Base-by-base conservation (phyloP, 306 rosid genomes). In the Corylus avellana region DNA sequence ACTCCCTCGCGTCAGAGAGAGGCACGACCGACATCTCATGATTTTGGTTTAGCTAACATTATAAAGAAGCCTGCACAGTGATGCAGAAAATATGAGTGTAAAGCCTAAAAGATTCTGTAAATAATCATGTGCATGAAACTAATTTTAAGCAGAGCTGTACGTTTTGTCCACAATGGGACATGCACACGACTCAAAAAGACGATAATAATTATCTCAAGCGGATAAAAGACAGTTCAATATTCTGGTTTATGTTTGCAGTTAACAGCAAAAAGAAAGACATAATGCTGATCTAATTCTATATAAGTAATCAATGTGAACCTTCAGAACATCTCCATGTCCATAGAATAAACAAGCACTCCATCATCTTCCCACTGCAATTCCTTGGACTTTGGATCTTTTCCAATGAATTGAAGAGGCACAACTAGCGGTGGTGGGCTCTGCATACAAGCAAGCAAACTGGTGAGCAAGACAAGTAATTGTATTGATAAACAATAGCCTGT, bases 391-490 rank as follows among this genome's bases (percentile, higher is more conserved):
- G 86, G 80, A 82, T 84, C 96, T 72, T 89, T 90, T 22, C 75
- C 88, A 72, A 85, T 79, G 75, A 91, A 80, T 32, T 77, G 53
- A 69, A 90, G 93, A 76, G 97, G 98, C 46, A 42, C 86, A 16
- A 91, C 97, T 75, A 95, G 78, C 2, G 88, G 86, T 0, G 99
- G 99, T 35, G 98, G 94, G 77, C 78, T 89, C 99, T 95, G 89
- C 96, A 85, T 1, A 74, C 56, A 78, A 72, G 22, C 56, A 78
- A 72, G 22, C 51, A 74, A 54, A 72, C 55, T 73, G 27, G 74
- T 42, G 44, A 70, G 74, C 74, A 77, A 72, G 50, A 68, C 20
- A 61, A 50, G 64, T 37, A 46, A 74, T 16, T 75, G 59, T 67
- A 69, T 29, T 44, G 5, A 61, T 67, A 80, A 75, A 61, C 47